Evolutionary conservation across 148 eudicot species (phyloP).

Genomic region (Hydrangea macrophylla): DNA sequence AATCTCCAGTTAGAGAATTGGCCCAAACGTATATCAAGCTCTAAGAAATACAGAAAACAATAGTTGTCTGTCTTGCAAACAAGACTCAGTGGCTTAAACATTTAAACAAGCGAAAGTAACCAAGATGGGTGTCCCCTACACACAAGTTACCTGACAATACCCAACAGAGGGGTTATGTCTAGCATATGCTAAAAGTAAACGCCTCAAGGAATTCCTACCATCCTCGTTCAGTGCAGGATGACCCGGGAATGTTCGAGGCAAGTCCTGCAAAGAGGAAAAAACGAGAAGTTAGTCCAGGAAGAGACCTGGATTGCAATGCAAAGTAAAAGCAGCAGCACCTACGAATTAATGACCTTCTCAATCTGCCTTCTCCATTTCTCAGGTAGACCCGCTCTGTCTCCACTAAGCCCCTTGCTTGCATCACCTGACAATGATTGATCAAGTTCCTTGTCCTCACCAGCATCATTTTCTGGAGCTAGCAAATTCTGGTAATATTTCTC

Average conservation of each 20-base stretch:
- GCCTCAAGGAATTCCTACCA: constrained; percentile 82
- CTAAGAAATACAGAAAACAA: no score
- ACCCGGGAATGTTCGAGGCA: constrained; percentile 93
- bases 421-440: constrained; percentile 21
- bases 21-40: no score
- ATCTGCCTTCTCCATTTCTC: constrained; percentile 82
- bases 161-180: constrained; percentile 91
- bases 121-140: not conserved
- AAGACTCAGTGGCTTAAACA: not conserved
- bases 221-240: constrained; percentile 91
- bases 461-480: constrained; percentile 45
- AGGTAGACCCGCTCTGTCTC: constrained; percentile 25
- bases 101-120: not conserved
- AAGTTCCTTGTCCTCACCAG: constrained; percentile 23
- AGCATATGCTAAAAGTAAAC: constrained; percentile 88
- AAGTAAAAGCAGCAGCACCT: constrained; percentile 64
- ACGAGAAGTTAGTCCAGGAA: constrained; percentile 44
- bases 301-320: constrained; percentile 28
- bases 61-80: not conserved
- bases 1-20: no score
- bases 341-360: constrained; percentile 91
- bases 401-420: constrained; percentile 19
- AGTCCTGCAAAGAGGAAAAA: constrained; percentile 64
- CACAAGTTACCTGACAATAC: constrained; percentile 78
- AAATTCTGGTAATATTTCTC: constrained; percentile 72